Percentiles rank a stretch among this genome's conserved stretches.
phyloP scores from a whole-genome alignment of 106 monocot genomes.

The Iris macrosiphon region DNA sequence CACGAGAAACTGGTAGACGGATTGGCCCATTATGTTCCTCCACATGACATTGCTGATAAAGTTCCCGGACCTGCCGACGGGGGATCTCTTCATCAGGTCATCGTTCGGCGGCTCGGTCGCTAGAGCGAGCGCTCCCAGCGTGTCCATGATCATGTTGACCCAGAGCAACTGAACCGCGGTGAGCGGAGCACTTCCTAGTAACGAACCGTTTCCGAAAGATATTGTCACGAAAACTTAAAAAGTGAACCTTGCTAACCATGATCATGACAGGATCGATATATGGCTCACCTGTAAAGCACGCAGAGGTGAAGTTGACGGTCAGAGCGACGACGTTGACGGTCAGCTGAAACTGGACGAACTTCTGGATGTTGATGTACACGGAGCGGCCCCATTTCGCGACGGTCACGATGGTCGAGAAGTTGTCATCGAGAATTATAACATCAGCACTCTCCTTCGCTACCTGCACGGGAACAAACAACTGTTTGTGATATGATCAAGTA shows the following conservation, averaged over 20 bases:
- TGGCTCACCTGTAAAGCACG: constrained; percentile 69
- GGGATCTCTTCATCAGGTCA: constrained; percentile 80
- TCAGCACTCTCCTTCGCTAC: constrained; percentile 99
- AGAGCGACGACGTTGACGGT: constrained; percentile 93
- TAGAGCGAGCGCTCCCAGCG: constrained; percentile 88
- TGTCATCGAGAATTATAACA: constrained; percentile 97
- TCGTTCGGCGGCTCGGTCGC: constrained; percentile 88
- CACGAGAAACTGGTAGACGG: constrained; percentile 77
- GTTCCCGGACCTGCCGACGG: constrained; percentile 79
- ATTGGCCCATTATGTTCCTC: constrained; percentile 87
- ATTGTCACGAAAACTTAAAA: too few species aligned
- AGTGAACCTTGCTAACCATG: too few species aligned
- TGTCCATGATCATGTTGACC: constrained; percentile 99
- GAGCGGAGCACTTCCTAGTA: constrained; percentile 74
- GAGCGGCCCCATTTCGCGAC: constrained; percentile 98
- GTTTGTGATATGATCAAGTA: too few species aligned
- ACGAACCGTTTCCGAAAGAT: too few species aligned
- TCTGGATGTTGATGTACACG: constrained; percentile 95
- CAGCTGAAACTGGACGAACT: constrained; percentile 92
- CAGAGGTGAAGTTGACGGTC: constrained; percentile 81
- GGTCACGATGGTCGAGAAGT: constrained; percentile 94
- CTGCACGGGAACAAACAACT: constrained; percentile 38
- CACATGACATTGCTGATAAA: constrained; percentile 94
- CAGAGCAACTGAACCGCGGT: constrained; percentile 95
- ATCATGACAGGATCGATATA: not conserved